These are phyloP conservation scores for Cercis canadensis DNA, from an alignment of 306 rosid species.

Conservation along the genomic window DNA sequence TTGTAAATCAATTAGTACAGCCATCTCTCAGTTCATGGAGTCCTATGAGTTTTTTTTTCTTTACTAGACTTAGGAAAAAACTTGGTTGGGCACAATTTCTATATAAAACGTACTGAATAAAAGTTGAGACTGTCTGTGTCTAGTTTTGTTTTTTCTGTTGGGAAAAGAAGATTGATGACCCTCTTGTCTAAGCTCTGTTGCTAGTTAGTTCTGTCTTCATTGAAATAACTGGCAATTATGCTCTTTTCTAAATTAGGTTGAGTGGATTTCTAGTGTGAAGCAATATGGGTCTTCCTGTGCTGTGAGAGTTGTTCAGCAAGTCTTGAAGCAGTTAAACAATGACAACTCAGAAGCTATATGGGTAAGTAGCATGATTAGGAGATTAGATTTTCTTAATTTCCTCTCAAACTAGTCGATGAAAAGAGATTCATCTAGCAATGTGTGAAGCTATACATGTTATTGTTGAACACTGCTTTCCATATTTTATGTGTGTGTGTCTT, in stretches of 20 bases:
- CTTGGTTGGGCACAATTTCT: too few relatives aligned
- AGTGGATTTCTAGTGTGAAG: slow-evolving; percentile 67
- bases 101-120: too few relatives aligned
- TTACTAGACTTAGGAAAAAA: too few relatives aligned
- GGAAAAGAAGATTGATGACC: background rate
- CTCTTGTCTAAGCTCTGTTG: background rate
- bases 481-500: background rate
- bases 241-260: slow-evolving; percentile 53
- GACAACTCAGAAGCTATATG: slow-evolving; percentile 68
- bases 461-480: background rate
- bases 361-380: slow-evolving; percentile 56
- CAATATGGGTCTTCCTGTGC: slow-evolving; percentile 74
- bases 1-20: slow-evolving; percentile 22
- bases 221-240: slow-evolving; percentile 22
- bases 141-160: background rate
- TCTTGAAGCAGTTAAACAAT: slow-evolving; percentile 70
- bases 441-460: background rate
- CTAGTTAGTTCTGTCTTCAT: slow-evolving; percentile 18
- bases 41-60: too few relatives aligned
- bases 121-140: background rate
- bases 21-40: too few relatives aligned
- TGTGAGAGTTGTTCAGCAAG: slow-evolving; percentile 74
- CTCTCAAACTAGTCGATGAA: background rate
- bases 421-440: slow-evolving; percentile 4
- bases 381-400: slow-evolving; percentile 2